Conservation (phyloP, 495 filamentous ascomycete species). For the Lentithecium fluviatile region DNA sequence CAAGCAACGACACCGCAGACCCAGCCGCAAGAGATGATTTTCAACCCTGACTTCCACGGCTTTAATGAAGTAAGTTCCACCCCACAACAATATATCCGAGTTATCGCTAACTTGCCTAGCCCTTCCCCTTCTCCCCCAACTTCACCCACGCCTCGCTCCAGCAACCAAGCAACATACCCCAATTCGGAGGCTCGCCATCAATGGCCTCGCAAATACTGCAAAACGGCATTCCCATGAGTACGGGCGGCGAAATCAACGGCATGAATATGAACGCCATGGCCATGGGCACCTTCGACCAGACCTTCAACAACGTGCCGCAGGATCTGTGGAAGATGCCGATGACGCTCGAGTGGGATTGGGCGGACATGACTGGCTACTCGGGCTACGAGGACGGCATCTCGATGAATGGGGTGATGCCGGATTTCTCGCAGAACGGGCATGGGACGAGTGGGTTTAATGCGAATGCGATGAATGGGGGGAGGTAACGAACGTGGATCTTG, state of each 20-base stretch:
- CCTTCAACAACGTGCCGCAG: constrained; percentile 75
- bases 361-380: constrained; percentile 63
- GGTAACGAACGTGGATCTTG: background rate
- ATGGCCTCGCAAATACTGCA: constrained; percentile 26
- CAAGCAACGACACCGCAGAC: constrained; percentile 10
- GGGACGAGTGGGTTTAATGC: constrained; percentile 26
- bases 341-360: constrained; percentile 98
- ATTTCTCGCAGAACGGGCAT: constrained; percentile 11
- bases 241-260: constrained; percentile 11
- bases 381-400: constrained; percentile 35
- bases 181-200: constrained; percentile 24
- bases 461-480: constrained; percentile 15
- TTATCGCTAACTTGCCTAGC: constrained; percentile 19
- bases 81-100: background rate
- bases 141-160: constrained; percentile 35
- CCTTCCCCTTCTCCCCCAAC: constrained; percentile 36
- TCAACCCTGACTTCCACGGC: constrained; percentile 22
- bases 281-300: constrained; percentile 70
- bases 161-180: constrained; percentile 16
- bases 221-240: constrained; percentile 6
- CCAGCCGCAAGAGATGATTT: constrained; percentile 7
- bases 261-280: constrained; percentile 22
- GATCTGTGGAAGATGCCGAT: constrained; percentile 96
- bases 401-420: constrained; percentile 36
- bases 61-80: constrained; percentile 33